These are phyloP conservation scores for Penicillium aurantiogriseum DNA, from an alignment of 2,329 filamentous ascomycete genomes.

Conservation along the genomic window DNA sequence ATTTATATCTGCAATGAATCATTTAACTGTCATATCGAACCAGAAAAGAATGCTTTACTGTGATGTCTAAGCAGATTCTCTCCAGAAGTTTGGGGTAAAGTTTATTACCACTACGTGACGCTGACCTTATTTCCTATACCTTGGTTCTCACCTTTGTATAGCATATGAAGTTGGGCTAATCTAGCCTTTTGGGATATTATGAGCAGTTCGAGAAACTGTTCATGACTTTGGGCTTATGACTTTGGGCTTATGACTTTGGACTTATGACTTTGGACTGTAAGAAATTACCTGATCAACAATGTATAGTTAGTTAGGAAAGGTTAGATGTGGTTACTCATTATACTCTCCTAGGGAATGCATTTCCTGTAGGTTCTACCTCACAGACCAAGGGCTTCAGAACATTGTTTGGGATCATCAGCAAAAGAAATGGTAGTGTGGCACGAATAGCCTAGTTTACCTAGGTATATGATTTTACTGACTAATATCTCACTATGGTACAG, in stretches of 20 bases:
- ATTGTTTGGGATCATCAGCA: not conserved
- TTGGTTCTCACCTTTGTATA: not conserved
- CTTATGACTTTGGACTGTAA: too few relatives aligned
- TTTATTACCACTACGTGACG: conserved; percentile 33
- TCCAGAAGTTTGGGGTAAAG: too few relatives aligned
- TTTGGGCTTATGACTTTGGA: too few relatives aligned
- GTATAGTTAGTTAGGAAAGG: too few relatives aligned
- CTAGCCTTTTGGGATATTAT: conserved; percentile 63
- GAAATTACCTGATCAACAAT: too few relatives aligned
- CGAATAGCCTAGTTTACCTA: not conserved
- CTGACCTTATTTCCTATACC: too few relatives aligned
- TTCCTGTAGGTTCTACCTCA: too few relatives aligned
- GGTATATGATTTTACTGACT: not conserved
- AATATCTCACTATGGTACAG: not conserved
- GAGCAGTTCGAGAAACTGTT: conserved; percentile 43
- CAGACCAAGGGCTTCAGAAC: too few relatives aligned
- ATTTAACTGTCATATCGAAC: conserved; percentile 58
- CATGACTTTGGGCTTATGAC: too few relatives aligned
- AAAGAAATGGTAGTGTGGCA: not conserved
- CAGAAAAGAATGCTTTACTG: conserved; percentile 67
- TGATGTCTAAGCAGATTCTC: conserved; percentile 68
- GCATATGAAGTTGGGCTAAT: conserved; percentile 59
- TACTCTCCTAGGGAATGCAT: too few relatives aligned
- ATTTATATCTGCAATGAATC: conserved; percentile 29
- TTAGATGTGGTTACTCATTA: too few relatives aligned